Conservation (phyloP, 306 rosid species). For the Cicer bijugum region DNA sequence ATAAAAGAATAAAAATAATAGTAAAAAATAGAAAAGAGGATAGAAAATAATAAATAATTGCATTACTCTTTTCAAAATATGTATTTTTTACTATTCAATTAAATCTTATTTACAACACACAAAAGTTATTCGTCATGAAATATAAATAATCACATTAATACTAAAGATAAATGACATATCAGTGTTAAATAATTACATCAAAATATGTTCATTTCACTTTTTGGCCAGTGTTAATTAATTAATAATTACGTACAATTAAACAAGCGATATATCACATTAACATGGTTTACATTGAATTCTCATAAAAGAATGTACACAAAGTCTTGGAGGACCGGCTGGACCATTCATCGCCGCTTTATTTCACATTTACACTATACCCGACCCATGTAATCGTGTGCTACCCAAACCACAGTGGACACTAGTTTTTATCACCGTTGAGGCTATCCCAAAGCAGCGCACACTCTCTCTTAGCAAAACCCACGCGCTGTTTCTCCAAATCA, state of each 20-base stretch:
- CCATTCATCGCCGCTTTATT: conserved; percentile 34
- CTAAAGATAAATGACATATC: too few relatives aligned
- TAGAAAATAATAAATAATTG: too few relatives aligned
- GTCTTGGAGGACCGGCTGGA: background rate
- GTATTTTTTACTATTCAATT: too few relatives aligned
- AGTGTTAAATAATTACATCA: too few relatives aligned
- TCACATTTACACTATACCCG: conserved; percentile 8
- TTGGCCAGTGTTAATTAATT: conserved; percentile 14
- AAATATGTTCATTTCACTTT: background rate
- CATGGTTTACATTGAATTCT: background rate
- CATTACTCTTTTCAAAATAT: too few relatives aligned
- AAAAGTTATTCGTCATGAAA: too few relatives aligned
- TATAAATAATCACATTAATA: too few relatives aligned
- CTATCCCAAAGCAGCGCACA: conserved; percentile 86
- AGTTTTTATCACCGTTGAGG: conserved; percentile 51
- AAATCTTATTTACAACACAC: too few relatives aligned
- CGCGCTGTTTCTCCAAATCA: conserved; percentile 72
- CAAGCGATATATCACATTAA: background rate
- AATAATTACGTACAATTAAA: background rate
- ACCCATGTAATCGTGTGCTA: conserved; percentile 31
- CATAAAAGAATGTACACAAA: background rate
- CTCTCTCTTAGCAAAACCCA: conserved; percentile 83
- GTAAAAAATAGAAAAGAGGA: too few relatives aligned
- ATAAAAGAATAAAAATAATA: too few relatives aligned
- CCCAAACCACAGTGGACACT: background rate